Evolutionary conservation across 2,329 filamentous ascomycete genomes (phyloP), one percentile per base, ranked within the genome.

Genomic region (Acarospora socialis): DNA sequence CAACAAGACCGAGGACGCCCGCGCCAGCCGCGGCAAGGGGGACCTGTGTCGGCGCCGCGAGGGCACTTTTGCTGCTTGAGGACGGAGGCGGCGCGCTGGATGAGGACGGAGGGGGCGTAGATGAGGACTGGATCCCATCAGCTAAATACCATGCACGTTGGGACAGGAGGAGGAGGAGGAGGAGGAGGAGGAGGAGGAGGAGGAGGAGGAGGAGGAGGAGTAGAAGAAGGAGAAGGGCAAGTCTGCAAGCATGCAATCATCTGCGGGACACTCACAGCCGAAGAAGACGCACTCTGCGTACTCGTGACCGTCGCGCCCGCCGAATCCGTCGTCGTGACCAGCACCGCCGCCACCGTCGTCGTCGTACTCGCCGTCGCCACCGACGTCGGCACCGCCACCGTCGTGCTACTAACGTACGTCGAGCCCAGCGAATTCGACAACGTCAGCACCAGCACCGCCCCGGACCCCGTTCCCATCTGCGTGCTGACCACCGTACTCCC

Each of bases 1-100:
- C 33, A 18, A 26, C 7, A n/a, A 31, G 17, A n/a, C 19, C 28
- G 15, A 35, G 18, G 9, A 32, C n/a, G 16, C 27, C 26, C 19
- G 13, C 13, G 10, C 12, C 32, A 16, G 27, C 32, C 16, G 22
- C 21, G 14, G 17, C 21, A 15, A 33, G n/a, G 18, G 33, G 33
- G 10, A 35, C 28, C 33, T 22, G 30, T 7, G 20, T 32, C 20
- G 17, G 9, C n/a, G 15, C 20, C 21, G 15, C 33, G 8, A 31
- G 8, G 7, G 27, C 33, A 14, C 20, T 28, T 6, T 18, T 21
- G 7, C 25, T 8, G 9, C 18, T 12, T 16, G 33, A 17, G 2
- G 27, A 8, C 10, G 27, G 12, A 5, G 10, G 9, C 32, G 27
- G 15, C 19, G 27, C 23, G n/a, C n/a, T n/a, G n/a, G n/a, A n/a